Evolutionary conservation across 2,329 filamentous ascomycete genomes (phyloP).

Genomic region (Zalaria sp.): DNA sequence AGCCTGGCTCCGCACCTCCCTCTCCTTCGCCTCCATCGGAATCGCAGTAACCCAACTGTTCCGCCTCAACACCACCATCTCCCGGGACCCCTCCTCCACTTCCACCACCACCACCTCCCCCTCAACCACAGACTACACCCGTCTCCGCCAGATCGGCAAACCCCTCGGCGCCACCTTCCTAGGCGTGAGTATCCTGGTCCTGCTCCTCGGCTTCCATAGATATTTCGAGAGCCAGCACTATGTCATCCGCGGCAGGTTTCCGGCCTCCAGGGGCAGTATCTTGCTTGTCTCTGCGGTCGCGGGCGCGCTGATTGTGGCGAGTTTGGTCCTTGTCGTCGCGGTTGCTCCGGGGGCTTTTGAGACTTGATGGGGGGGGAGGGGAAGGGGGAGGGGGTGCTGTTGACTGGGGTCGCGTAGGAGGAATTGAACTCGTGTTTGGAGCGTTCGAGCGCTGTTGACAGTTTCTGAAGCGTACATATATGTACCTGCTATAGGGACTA

Average conservation of each 20-base stretch:
- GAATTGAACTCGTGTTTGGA: no score
- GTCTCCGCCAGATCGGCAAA: slow-evolving; percentile 51
- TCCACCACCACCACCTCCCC: slow-evolving; percentile 12
- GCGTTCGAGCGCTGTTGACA: no score
- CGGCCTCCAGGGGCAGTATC: slow-evolving; percentile 62
- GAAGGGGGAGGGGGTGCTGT: no score
- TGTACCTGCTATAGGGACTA: no score
- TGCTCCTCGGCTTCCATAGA: slow-evolving; percentile 63
- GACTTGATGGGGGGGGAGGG: slow-evolving; percentile 4
- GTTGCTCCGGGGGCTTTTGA: slow-evolving; percentile 36
- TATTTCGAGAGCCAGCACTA: slow-evolving; percentile 70
- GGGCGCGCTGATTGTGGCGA: slow-evolving; percentile 41
- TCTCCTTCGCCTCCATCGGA: slow-evolving; percentile 70
- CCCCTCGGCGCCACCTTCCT: slow-evolving; percentile 66
- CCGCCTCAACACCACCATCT: slow-evolving; percentile 58
- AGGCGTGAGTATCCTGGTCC: slow-evolving; percentile 54
- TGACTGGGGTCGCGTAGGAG: no score
- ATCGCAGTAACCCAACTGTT: slow-evolving; percentile 77
- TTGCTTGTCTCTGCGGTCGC: slow-evolving; percentile 54
- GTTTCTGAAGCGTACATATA: no score
- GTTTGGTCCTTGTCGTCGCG: slow-evolving; percentile 44
- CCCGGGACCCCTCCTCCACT: slow-evolving; percentile 9
- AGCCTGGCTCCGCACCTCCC: slow-evolving; percentile 69
- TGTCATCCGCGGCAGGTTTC: slow-evolving; percentile 68
- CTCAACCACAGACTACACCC: slow-evolving; percentile 9